Conservation (phyloP, 2,329 filamentous ascomycete genomes). For the Aspergillus awamori region DNA sequence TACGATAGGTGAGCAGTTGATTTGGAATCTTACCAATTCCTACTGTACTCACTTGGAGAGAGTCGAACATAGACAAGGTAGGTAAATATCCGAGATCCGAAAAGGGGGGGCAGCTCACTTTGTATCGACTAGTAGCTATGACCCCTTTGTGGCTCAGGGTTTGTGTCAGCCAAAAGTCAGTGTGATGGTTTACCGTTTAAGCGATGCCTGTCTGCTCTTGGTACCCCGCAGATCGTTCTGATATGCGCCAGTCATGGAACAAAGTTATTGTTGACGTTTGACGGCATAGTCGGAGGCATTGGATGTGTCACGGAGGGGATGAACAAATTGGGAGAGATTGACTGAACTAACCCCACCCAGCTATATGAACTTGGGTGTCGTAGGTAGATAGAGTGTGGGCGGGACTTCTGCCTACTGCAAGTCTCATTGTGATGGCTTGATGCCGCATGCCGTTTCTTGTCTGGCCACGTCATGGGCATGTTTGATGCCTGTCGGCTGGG, state of each 20-base stretch:
- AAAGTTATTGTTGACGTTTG: constrained; percentile 5
- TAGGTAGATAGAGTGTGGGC: not conserved
- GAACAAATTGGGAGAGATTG: not conserved
- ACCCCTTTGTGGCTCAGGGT: not conserved
- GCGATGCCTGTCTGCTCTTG: not conserved
- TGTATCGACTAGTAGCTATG: not conserved
- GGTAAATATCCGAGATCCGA: not conserved
- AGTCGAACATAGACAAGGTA: too few relatives aligned
- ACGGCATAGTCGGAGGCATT: not conserved
- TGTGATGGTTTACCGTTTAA: not conserved
- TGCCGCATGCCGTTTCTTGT: not conserved
- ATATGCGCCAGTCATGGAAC: constrained; percentile 6
- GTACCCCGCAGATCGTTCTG: not conserved
- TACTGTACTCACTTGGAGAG: too few relatives aligned
- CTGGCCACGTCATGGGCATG: not conserved
- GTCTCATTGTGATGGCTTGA: not conserved
- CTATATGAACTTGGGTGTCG: not conserved
- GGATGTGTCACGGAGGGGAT: not conserved
- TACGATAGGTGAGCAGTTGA: too few relatives aligned
- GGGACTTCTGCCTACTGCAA: not conserved
- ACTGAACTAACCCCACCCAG: not conserved
- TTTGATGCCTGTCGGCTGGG: not conserved
- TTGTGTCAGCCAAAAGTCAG: not conserved
- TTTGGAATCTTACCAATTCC: too few relatives aligned
- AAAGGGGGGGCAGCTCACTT: not conserved